These are phyloP conservation scores for Microdochium nivale DNA, from an alignment of 2,329 filamentous ascomycete genomes.

Conservation along the genomic window DNA sequence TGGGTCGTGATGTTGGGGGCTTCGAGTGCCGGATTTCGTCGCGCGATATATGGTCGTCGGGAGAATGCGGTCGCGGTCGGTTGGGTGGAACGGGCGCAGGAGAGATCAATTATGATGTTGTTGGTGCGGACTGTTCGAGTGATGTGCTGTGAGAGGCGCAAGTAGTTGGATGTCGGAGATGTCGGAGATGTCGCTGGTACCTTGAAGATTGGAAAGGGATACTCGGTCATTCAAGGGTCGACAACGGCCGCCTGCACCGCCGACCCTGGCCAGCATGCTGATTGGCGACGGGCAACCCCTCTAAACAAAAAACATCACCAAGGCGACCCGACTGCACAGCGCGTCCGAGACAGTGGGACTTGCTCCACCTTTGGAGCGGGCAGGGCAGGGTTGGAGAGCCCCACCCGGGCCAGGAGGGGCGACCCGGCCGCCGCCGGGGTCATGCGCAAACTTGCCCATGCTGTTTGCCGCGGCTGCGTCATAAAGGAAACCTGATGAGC, in stretches of 20 bases:
- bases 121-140: too few species aligned
- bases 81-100: too few species aligned
- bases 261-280: not conserved
- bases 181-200: too few species aligned
- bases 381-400: not conserved
- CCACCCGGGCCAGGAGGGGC: not conserved
- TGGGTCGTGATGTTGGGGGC: not conserved
- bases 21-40: too few species aligned
- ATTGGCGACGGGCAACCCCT: not conserved
- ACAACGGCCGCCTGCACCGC: too few species aligned
- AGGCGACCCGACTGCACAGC: not conserved
- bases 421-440: not conserved
- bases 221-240: too few species aligned
- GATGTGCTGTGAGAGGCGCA: too few species aligned
- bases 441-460: not conserved
- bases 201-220: too few species aligned
- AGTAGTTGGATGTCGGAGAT: too few species aligned
- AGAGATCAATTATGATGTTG: too few species aligned
- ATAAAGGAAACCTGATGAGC: constrained; percentile 1
- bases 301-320: constrained; percentile 1
- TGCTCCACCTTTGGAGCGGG: not conserved
- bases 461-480: not conserved
- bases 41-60: too few species aligned
- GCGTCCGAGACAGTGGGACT: not conserved
- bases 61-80: too few species aligned